A percentile compares a stretch with the other conserved stretches of the same genome.
Conservation (phyloP, 495 filamentous ascomycete species). For the Neurospora sp. region DNA sequence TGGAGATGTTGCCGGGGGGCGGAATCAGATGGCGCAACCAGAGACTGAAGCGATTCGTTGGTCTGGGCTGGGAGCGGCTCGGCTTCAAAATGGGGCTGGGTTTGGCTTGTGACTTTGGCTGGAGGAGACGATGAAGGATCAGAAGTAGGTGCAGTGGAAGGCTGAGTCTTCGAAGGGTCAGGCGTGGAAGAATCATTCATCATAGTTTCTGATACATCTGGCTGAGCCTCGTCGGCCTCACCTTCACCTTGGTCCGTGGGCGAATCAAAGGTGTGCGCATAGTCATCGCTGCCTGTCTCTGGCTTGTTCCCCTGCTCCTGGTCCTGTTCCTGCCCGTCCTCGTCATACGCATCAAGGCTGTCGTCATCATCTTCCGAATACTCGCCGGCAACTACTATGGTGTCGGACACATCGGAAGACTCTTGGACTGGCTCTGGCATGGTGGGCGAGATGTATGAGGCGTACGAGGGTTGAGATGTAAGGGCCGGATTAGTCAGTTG, state of each 20-base stretch:
- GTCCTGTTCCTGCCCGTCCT: slow-evolving; percentile 11
- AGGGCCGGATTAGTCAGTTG: not conserved
- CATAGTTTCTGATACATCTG: slow-evolving; percentile 34
- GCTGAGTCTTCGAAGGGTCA: slow-evolving; percentile 19
- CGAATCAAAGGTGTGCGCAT: slow-evolving; percentile 39
- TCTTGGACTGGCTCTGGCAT: slow-evolving; percentile 10
- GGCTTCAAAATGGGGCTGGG: not conserved
- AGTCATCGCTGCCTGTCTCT: slow-evolving; percentile 32
- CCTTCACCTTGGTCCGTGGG: slow-evolving; percentile 19
- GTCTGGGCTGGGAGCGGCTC: not conserved
- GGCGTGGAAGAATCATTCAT: slow-evolving; percentile 25
- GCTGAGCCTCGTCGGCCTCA: slow-evolving; percentile 23
- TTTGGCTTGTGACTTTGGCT: not conserved
- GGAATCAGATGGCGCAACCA: slow-evolving; percentile 4
- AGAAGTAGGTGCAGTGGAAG: slow-evolving; percentile 16
- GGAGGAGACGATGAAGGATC: slow-evolving; percentile 8
- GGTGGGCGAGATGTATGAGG: not conserved
- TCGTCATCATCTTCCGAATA: slow-evolving; percentile 21
- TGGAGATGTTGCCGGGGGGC: not conserved
- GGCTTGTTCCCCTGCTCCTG: slow-evolving; percentile 8
- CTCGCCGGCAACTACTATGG: slow-evolving; percentile 22
- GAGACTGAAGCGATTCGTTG: slow-evolving; percentile 6
- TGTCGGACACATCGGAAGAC: slow-evolving; percentile 13
- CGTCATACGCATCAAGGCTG: slow-evolving; percentile 25
- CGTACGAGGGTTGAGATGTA: not conserved